A percentile compares a stretch with the other conserved stretches of the same genome.
phyloP scores from a whole-genome alignment of 202 grass and related monocot species.

The Elaeis oleifera region DNA sequence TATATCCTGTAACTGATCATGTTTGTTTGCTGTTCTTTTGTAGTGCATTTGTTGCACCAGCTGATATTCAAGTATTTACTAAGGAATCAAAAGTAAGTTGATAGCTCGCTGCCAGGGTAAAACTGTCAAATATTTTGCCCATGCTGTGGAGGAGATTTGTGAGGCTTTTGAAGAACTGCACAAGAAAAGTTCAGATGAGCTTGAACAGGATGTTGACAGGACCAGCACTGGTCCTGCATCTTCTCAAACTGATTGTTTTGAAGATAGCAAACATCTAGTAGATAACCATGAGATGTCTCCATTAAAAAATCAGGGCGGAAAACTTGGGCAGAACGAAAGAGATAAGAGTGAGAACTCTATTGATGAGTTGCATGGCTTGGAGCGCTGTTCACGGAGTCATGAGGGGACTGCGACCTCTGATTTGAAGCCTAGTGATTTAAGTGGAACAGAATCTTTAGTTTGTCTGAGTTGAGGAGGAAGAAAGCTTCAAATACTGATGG shows the following conservation, averaged over 20 bases:
- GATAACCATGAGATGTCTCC: slow-evolving; percentile 38
- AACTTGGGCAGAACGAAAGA: slow-evolving; percentile 24
- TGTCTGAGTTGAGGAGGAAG: slow-evolving; percentile 47
- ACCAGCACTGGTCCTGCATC: neutral
- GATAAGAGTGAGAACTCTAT: slow-evolving; percentile 25
- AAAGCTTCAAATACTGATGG: slow-evolving; percentile 24
- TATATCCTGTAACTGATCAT: slow-evolving; percentile 18
- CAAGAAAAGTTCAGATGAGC: slow-evolving; percentile 38
- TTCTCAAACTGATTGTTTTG: neutral
- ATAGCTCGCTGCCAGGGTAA: slow-evolving; percentile 51
- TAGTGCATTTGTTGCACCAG: slow-evolving; percentile 69
- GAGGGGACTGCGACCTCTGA: slow-evolving; percentile 25
- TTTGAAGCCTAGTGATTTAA: slow-evolving; percentile 18
- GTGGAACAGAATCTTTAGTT: slow-evolving; percentile 20
- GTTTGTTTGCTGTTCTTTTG: slow-evolving; percentile 29
- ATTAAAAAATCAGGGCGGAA: slow-evolving; percentile 28
- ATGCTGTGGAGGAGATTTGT: slow-evolving; percentile 82
- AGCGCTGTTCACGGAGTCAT: slow-evolving; percentile 18
- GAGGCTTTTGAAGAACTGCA: slow-evolving; percentile 56
- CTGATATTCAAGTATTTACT: slow-evolving; percentile 80
- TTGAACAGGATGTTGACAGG: neutral
- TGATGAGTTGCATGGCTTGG: slow-evolving; percentile 18
- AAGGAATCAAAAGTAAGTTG: slow-evolving; percentile 52
- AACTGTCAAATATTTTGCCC: slow-evolving; percentile 41
- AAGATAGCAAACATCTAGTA: slow-evolving; percentile 34